phyloP scores from a whole-genome alignment of 306 rosid genomes.

The Quercus alba region DNA sequence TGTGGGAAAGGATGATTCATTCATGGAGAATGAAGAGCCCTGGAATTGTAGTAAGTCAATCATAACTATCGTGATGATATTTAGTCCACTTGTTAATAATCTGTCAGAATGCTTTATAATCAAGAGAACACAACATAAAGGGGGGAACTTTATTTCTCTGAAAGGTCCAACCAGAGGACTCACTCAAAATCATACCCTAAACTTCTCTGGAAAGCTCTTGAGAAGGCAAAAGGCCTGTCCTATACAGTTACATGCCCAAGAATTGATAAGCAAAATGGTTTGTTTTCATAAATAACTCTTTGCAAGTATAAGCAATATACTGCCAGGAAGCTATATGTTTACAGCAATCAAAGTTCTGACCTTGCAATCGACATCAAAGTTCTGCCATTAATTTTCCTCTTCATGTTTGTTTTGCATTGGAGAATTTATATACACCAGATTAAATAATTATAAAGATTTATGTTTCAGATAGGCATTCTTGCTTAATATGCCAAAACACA shows the following conservation, averaged over 20 bases:
- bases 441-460: background rate
- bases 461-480: slow-evolving; percentile 60
- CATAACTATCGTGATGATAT: background rate
- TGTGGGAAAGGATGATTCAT: slow-evolving; percentile 25
- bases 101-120: background rate
- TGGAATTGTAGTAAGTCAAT: slow-evolving; percentile 64
- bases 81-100: background rate
- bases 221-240: background rate
- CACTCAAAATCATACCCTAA: background rate
- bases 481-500: slow-evolving; percentile 37
- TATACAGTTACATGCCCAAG: background rate
- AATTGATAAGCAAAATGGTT: background rate
- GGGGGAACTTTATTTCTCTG: no score
- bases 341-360: background rate
- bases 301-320: background rate
- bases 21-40: background rate
- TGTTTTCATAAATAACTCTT: background rate
- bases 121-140: background rate
- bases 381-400: background rate
- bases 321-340: background rate
- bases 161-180: background rate
- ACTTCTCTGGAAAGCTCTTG: background rate
- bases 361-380: background rate
- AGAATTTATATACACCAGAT: background rate
- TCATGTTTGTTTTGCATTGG: background rate